These are phyloP conservation scores for Crithidia bombi DNA, from an alignment of 208 protist species.

Conservation along the genomic window DNA sequence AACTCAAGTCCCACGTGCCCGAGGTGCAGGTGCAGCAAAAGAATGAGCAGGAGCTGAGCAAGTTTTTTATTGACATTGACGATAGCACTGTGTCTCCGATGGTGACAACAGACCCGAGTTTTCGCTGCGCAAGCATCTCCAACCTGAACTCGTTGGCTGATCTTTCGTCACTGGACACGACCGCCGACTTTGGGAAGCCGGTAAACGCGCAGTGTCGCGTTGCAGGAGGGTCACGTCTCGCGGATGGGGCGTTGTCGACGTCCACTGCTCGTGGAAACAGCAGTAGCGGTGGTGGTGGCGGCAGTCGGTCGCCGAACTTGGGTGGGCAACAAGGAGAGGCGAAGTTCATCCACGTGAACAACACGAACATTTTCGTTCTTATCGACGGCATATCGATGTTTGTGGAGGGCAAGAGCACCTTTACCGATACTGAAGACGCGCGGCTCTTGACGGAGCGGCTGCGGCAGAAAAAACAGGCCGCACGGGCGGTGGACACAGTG, in stretches of 20 bases:
- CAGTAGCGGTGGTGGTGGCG: background rate
- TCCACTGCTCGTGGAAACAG: background rate
- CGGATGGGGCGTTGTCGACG: background rate
- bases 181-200: background rate
- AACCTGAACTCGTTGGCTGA: conserved; percentile 21
- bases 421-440: conserved; percentile 62
- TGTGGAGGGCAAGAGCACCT: conserved; percentile 75
- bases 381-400: conserved; percentile 91
- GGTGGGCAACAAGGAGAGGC: conserved; percentile 24
- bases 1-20: conserved; percentile 52
- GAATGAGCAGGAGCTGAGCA: conserved; percentile 64
- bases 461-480: conserved; percentile 29
- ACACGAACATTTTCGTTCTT: conserved; percentile 90
- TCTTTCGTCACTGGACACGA: background rate
- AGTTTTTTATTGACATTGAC: conserved; percentile 82
- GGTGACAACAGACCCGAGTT: conserved; percentile 52
- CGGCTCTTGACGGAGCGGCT: conserved; percentile 35
- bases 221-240: background rate
- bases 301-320: background rate
- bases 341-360: conserved; percentile 89
- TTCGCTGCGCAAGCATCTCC: conserved; percentile 19
- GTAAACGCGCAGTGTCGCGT: background rate
- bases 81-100: conserved; percentile 79
- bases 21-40: conserved; percentile 78
- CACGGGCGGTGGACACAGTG: conserved; percentile 60